Base-by-base conservation (phyloP, 1,284 basidiomycete species). In the Rugosomyces carneus region DNA sequence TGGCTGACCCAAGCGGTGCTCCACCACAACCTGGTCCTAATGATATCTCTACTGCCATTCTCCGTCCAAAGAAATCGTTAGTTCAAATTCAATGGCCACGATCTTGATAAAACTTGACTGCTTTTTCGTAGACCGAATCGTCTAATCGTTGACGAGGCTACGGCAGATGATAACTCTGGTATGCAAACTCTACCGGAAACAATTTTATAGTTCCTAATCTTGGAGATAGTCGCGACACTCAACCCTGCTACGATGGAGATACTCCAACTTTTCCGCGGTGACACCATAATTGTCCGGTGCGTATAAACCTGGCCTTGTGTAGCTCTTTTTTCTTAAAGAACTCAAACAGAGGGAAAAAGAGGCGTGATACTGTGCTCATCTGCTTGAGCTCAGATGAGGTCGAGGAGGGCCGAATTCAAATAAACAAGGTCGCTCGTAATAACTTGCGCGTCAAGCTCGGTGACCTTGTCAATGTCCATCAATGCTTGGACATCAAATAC, bases 391-490 rank as follows among this genome's bases (percentile, higher is more conserved):
- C 90, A 45, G 96, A 99, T 60, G 90, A 95, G 53, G 89, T 98
- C 47, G 96, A 98, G 57, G 95, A 98, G 68, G 92, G 93, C 53
- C 93, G 93, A 65, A 93, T 99, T 55, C 93, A 96, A 59, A 78
- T 99, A 72, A 99, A 99, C 84, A 98, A 96, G 68, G 96, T 99
- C 37, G 96, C 96, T 3, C 90, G 96, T 49, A 95, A 97, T 73
- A 99, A 99, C 70, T 72, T 99, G 42, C 90, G 96, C 43, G 91
- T 98, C 59, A 99, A 98, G 75, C 84, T 99, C 37, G 95, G 91
- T 40, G 96, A 99, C 67, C 78, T 98, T 37, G 89, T 93, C 62
- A 92, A 91, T 53, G 92, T 99, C 1, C 93, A 98, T 62, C 84
- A 93, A 55, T 97, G 94, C 65, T 81, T 89, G 56, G 95, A 99